Conservation (phyloP, 805 yeast species). For the Cyberlindnera meyerae region DNA sequence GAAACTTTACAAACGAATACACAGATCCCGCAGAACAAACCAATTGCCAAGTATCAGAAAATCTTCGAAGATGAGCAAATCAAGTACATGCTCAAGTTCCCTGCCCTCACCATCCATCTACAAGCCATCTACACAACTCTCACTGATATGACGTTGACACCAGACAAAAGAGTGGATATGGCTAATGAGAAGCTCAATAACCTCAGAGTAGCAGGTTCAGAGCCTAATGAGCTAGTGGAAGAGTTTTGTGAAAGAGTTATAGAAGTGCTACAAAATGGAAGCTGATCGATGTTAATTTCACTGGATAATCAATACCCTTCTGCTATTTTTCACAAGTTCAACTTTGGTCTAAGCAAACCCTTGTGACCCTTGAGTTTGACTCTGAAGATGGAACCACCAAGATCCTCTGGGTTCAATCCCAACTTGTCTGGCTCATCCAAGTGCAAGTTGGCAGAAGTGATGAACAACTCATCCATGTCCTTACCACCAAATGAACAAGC, state of each 20-base stretch:
- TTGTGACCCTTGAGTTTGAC: slow-evolving; percentile 34
- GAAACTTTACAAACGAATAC: not conserved
- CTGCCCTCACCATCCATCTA: slow-evolving; percentile 55
- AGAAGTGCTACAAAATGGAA: slow-evolving; percentile 15
- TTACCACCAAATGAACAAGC: slow-evolving; percentile 70
- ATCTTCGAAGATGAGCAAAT: slow-evolving; percentile 41
- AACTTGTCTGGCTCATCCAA: slow-evolving; percentile 36
- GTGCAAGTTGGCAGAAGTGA: slow-evolving; percentile 60
- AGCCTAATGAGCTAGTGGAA: slow-evolving; percentile 63
- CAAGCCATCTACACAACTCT: slow-evolving; percentile 44
- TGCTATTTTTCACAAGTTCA: slow-evolving; percentile 5
- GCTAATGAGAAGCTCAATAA: slow-evolving; percentile 59
- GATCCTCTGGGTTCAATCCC: slow-evolving; percentile 35
- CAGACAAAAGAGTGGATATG: slow-evolving; percentile 53
- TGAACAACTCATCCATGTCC: slow-evolving; percentile 50
- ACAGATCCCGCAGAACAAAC: not conserved
- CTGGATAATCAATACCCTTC: no score
- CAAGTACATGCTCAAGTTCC: slow-evolving; percentile 41
- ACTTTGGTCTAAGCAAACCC: slow-evolving; percentile 28
- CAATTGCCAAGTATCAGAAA: slow-evolving; percentile 17
- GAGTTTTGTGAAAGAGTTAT: slow-evolving; percentile 46
- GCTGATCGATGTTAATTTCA: no score
- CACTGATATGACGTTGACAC: slow-evolving; percentile 33
- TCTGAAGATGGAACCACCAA: slow-evolving; percentile 59
- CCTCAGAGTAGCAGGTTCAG: slow-evolving; percentile 58